Evolutionary conservation across 106 monocot species (phyloP).

Genomic region (Dendrobium officinale): DNA sequence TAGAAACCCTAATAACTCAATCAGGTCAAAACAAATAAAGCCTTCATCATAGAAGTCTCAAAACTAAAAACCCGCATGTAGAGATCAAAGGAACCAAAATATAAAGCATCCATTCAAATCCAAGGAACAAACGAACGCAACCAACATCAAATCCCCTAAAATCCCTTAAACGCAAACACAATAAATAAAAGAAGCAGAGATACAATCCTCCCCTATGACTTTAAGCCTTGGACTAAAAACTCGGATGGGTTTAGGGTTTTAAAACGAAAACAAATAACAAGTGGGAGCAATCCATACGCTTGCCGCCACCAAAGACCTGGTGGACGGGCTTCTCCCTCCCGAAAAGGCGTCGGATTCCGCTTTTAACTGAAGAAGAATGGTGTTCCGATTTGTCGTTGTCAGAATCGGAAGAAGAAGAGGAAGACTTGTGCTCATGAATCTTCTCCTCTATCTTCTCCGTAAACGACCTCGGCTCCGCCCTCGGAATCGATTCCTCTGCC

Average conservation of each 20-base stretch:
- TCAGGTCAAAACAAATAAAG: too few relatives aligned
- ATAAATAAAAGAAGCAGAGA: background rate
- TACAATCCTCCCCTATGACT: background rate
- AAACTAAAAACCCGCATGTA: too few relatives aligned
- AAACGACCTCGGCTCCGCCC: conserved; percentile 5
- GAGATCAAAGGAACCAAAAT: too few relatives aligned
- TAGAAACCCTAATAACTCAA: too few relatives aligned
- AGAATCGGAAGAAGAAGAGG: conserved; percentile 26
- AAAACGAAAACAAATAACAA: background rate
- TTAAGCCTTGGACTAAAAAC: background rate
- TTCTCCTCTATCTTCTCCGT: conserved; percentile 29
- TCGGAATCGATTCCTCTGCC: conserved; percentile 18
- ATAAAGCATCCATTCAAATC: too few relatives aligned
- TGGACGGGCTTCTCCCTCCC: conserved; percentile 55
- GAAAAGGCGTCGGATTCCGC: conserved; percentile 41
- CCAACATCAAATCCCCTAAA: too few relatives aligned
- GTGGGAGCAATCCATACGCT: conserved; percentile 24
- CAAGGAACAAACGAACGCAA: too few relatives aligned
- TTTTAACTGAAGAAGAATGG: conserved; percentile 6
- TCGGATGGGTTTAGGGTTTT: background rate
- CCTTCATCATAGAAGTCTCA: too few relatives aligned
- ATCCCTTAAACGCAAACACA: background rate
- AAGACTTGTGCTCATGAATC: conserved; percentile 12
- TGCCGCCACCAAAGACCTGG: conserved; percentile 52
- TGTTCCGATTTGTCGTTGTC: conserved; percentile 30